Percentiles rank a stretch among this genome's conserved stretches.
Evolutionary conservation across 2,329 filamentous ascomycete species (phyloP).

Genomic region (Tolypocladium ophioglossoides): DNA sequence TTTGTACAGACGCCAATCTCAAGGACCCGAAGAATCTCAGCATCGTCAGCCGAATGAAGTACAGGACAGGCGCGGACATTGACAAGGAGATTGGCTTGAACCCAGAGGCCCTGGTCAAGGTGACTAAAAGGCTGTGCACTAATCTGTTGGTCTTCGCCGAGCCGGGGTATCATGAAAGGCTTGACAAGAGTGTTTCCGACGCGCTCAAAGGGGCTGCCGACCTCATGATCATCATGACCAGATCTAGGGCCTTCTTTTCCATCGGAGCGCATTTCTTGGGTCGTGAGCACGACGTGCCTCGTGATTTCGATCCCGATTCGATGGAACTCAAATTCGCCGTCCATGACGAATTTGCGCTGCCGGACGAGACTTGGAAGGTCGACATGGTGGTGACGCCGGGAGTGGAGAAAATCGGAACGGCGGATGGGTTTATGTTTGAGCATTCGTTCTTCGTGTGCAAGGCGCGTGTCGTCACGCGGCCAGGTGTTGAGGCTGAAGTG

Average conservation of each 20-base stretch:
- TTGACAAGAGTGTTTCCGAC: neutral
- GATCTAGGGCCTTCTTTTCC: neutral
- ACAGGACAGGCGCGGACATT: neutral
- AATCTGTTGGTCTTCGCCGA: neutral
- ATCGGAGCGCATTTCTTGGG: neutral
- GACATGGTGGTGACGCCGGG: neutral
- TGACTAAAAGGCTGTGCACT: neutral
- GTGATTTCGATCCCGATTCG: neutral
- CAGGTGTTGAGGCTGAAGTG: too few relatives aligned
- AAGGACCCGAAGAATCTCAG: neutral
- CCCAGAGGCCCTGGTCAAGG: neutral
- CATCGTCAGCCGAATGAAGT: conserved; percentile 1
- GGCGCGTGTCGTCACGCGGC: too few relatives aligned
- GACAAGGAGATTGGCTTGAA: neutral
- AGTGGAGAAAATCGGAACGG: neutral
- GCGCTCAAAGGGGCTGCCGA: neutral
- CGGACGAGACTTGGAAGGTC: neutral
- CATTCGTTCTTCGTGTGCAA: too few relatives aligned
- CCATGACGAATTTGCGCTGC: too few relatives aligned
- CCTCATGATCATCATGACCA: neutral
- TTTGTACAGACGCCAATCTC: neutral
- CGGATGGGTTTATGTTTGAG: neutral
- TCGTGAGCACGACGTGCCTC: neutral
- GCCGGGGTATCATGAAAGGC: too few relatives aligned
- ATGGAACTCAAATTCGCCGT: neutral